A percentile compares a stretch with the other conserved stretches of the same genome.
Conservation (phyloP, 306 rosid species). For the Vigna trinervia region DNA sequence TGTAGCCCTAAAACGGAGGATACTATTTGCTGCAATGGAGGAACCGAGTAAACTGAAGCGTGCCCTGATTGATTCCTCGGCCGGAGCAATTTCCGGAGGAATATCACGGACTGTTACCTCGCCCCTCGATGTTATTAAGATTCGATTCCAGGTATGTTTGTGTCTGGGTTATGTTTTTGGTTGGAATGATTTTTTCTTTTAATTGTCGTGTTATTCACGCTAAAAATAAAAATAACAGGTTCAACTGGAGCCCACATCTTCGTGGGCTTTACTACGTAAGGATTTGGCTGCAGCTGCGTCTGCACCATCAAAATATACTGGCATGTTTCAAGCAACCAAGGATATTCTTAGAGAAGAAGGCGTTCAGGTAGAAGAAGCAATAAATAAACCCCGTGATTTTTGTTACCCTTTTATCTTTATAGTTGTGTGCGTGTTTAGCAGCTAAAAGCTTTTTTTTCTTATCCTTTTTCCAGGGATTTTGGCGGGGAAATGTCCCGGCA, state of each 20-base stretch:
- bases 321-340: constrained; percentile 88
- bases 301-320: constrained; percentile 79
- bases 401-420: not conserved
- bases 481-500: constrained; percentile 99
- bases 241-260: constrained; percentile 88
- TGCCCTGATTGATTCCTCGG: constrained; percentile 66
- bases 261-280: constrained; percentile 74
- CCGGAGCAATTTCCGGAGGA: constrained; percentile 90
- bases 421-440: not conserved
- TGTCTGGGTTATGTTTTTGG: not conserved
- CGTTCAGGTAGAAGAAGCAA: constrained; percentile 59
- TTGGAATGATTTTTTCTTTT: not conserved
- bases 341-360: constrained; percentile 98
- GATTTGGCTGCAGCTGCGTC: constrained; percentile 47
- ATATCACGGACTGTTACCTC: constrained; percentile 89
- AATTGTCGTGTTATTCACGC: not conserved
- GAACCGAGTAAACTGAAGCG: constrained; percentile 76
- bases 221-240: constrained; percentile 76
- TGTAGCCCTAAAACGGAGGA: constrained; percentile 38
- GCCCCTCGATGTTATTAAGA: constrained; percentile 96
- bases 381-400: not conserved
- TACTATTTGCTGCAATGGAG: constrained; percentile 61
- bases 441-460: not conserved
- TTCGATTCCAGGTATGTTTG: constrained; percentile 81
- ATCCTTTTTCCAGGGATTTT: constrained; percentile 73